Evolutionary conservation across 2,329 filamentous ascomycete species (phyloP), one percentile per base, ranked within the genome.

Genomic region (Ambrosiella xylebori): DNA sequence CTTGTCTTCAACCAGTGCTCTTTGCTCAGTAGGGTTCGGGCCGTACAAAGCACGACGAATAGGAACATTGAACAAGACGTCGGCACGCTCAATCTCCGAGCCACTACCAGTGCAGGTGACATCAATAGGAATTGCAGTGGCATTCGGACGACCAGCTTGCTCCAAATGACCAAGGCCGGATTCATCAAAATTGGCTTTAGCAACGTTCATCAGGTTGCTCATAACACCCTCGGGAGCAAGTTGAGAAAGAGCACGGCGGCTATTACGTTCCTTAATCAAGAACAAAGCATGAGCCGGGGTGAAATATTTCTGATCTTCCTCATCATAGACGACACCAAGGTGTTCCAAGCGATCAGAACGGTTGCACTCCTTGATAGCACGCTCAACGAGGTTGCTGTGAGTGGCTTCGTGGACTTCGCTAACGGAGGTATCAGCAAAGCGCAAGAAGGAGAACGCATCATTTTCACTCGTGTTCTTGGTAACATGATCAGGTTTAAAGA

Each of bases 401-500:
- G 85, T 85, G 38, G 82, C 78, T 57, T 76, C 75, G 59, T 84
- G 86, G 1, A 81, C 82, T 62, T 97, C 90, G 8, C 76, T 76
- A 1, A 83, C 74, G 12, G 88, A 93, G 0, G 78, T 74, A 64
- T 95, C 88, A 2, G 86, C 80, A 65, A 98, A 95, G 3, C 89
- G 83, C 60, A 97, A 76, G 82, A 89, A 98, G 0, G 90, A 91
- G 69, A 97, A 97, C 1, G 82, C 78, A 12, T 81, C 78, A 54
- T 78, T 75, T 0, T 78, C 76, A 19, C 76, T 73, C 9, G 77
- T 70, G 63, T 81, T 88, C 53, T 80, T 73, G 11, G 77, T 76
- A 49, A 96, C 78, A 64, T 96, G 81, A 54, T 91, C 83, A 0
- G 88, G 84, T 1, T 82, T 81, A 83, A 88, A 98, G 56, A 98